Base-by-base conservation (phyloP, 1,139 yeast genomes). In the Nakaseomyces nivariensis region DNA sequence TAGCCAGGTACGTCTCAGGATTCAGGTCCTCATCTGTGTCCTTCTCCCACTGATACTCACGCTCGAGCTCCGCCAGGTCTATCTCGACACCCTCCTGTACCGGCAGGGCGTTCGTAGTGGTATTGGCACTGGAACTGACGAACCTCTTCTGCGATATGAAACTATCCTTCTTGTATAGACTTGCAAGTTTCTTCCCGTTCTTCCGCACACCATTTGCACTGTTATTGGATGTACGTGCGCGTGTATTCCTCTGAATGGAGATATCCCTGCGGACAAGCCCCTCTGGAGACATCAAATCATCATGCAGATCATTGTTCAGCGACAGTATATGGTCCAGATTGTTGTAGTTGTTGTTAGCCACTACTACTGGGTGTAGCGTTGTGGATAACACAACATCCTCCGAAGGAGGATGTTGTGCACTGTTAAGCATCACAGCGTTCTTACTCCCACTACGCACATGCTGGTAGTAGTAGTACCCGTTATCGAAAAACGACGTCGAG, bases 1-100 rank as follows among this genome's bases (percentile, higher is more conserved):
- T 56, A 2, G 54, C 46, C 34, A 62, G 47, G 48, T 58, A 66
- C 8, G 61, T 58, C 3, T 52, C 49, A n/a, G 52, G 54, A 46
- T 66, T 65, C 38, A 65, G 51, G 27, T 51, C 48, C 17, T 47
- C 47, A 37, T 65, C 68, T 3, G 53, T 51, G 45, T 66, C 69
- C 33, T 53, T 56, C 41, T 60, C 65, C 69, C 69, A 65, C 10
- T 40, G 24, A 33, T 38, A 46, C 32, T 37, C 44, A 6, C 31
- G 36, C 37, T 46, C 44, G 17, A 24, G 27, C 24, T 45, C 43
- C 46, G 31, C 32, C 36, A 37, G 43, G 7, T 32, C 48, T 11
- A 38, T 10, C 22, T 17, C 22, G 22, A 17, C 22, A 17, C 32
- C 32, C 32, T 29, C 10, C 10, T 29, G 32, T 10, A 29, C 10